phyloP scores from a whole-genome alignment of 1,139 yeast genomes.

The Blastobotrys buckinghamii region DNA sequence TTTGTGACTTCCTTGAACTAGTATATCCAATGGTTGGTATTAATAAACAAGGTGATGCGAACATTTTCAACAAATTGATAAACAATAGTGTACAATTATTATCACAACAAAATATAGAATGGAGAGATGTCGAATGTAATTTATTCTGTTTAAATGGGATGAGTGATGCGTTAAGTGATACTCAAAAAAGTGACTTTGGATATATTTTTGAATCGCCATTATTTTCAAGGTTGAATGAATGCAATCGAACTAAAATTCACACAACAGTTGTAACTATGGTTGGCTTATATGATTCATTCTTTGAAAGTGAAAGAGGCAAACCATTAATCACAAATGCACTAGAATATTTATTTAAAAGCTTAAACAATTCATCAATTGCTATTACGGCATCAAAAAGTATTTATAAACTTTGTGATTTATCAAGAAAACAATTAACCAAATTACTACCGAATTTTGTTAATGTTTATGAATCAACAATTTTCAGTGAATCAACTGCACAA shows the following conservation, averaged over 20 bases:
- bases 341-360: conserved; percentile 33
- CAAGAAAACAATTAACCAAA: conserved; percentile 26
- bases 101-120: conserved; percentile 17
- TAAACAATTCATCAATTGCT: conserved; percentile 26
- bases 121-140: conserved; percentile 61
- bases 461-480: conserved; percentile 24
- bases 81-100: not conserved
- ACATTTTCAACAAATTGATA: not conserved
- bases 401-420: conserved; percentile 33
- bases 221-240: conserved; percentile 23
- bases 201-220: conserved; percentile 10
- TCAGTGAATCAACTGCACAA: conserved; percentile 28
- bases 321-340: conserved; percentile 29
- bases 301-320: conserved; percentile 28
- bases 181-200: conserved; percentile 22
- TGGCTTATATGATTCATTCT: conserved; percentile 33
- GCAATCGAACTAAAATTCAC: conserved; percentile 26
- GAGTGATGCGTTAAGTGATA: conserved; percentile 33
- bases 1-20: conserved; percentile 68
- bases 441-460: conserved; percentile 30
- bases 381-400: conserved; percentile 35
- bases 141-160: conserved; percentile 54
- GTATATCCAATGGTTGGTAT: conserved; percentile 58
- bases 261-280: conserved; percentile 34
- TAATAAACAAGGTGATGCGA: not conserved